These are phyloP conservation scores for Ganoderma lingzhi DNA, from an alignment of 1,284 basidiomycete species.

Conservation along the genomic window DNA sequence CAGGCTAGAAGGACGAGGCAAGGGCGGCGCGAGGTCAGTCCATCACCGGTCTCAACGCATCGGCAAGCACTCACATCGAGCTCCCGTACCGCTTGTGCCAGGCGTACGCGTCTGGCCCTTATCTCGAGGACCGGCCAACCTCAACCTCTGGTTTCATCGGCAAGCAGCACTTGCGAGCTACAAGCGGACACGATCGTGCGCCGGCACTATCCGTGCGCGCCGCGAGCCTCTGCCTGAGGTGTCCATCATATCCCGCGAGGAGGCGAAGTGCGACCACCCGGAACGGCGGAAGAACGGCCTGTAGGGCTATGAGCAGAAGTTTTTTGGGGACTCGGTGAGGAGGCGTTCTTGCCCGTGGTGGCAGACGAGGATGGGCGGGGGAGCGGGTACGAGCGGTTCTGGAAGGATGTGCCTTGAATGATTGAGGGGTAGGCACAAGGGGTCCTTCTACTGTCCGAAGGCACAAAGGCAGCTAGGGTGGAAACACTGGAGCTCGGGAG, in stretches of 20 bases:
- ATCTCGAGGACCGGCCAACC: background rate
- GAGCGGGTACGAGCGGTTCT: slow-evolving; percentile 35
- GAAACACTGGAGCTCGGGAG: slow-evolving; percentile 50
- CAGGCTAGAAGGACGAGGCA: slow-evolving; percentile 39
- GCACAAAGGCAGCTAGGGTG: slow-evolving; percentile 75
- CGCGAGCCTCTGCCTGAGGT: slow-evolving; percentile 48
- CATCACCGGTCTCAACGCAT: background rate
- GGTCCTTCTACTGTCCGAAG: slow-evolving; percentile 74
- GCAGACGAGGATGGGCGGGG: too few relatives aligned
- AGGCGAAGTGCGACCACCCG: too few relatives aligned
- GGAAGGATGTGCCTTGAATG: slow-evolving; percentile 60
- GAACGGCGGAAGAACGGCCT: too few relatives aligned
- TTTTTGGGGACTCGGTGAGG: too few relatives aligned
- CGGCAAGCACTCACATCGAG: slow-evolving; percentile 49
- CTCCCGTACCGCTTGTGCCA: slow-evolving; percentile 80
- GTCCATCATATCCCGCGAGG: background rate
- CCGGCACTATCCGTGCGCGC: slow-evolving; percentile 47
- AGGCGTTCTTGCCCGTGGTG: too few relatives aligned
- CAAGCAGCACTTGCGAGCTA: slow-evolving; percentile 64
- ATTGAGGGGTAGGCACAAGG: slow-evolving; percentile 53
- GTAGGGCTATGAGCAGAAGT: too few relatives aligned
- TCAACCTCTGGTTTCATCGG: background rate
- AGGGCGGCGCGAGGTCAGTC: background rate
- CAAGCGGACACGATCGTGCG: slow-evolving; percentile 75
- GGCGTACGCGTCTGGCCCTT: slow-evolving; percentile 51